A percentile compares a stretch with the other conserved stretches of the same genome.
Conservation (phyloP, 2,329 filamentous ascomycete species). For the Corinectria fuckeliana region DNA sequence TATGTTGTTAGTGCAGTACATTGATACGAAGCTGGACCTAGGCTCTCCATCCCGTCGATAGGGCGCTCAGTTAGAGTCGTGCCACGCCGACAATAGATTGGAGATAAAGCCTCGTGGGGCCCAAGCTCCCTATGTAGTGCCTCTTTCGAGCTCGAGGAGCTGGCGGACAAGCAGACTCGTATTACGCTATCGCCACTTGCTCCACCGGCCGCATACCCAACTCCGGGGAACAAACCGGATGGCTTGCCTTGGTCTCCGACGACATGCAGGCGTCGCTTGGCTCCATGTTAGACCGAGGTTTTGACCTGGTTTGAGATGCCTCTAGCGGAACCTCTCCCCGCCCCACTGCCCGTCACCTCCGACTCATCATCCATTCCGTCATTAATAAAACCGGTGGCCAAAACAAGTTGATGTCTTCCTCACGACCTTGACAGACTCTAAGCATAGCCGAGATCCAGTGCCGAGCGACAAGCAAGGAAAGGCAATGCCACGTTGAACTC, state of each 20-base stretch:
- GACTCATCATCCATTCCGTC: slow-evolving; percentile 31
- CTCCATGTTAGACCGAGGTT: slow-evolving; percentile 17
- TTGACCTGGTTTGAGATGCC: slow-evolving; percentile 12
- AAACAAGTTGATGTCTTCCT: not conserved
- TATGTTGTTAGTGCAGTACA: slow-evolving; percentile 28
- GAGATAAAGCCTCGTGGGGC: slow-evolving; percentile 17
- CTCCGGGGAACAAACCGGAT: slow-evolving; percentile 27
- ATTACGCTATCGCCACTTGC: slow-evolving; percentile 20
- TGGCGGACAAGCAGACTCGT: slow-evolving; percentile 11
- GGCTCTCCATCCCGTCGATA: no score
- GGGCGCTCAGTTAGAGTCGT: no score
- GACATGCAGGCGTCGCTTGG: not conserved
- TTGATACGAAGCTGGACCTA: slow-evolving; percentile 17
- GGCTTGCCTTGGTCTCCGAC: slow-evolving; percentile 3
- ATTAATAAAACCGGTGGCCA: not conserved
- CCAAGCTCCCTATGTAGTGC: slow-evolving; percentile 29
- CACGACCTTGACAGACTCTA: no score
- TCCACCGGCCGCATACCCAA: slow-evolving; percentile 14
- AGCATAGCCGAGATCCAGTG: not conserved
- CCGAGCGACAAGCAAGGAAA: not conserved
- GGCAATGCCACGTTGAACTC: not conserved
- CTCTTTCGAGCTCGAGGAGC: slow-evolving; percentile 16
- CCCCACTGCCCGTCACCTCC: slow-evolving; percentile 23
- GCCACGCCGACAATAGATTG: no score
- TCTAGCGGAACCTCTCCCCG: slow-evolving; percentile 23